A percentile compares a stretch with the other conserved stretches of the same genome.
These are phyloP conservation scores for Coccinonectria pachysandricola DNA, from an alignment of 2,329 filamentous ascomycete genomes.

Conservation along the genomic window DNA sequence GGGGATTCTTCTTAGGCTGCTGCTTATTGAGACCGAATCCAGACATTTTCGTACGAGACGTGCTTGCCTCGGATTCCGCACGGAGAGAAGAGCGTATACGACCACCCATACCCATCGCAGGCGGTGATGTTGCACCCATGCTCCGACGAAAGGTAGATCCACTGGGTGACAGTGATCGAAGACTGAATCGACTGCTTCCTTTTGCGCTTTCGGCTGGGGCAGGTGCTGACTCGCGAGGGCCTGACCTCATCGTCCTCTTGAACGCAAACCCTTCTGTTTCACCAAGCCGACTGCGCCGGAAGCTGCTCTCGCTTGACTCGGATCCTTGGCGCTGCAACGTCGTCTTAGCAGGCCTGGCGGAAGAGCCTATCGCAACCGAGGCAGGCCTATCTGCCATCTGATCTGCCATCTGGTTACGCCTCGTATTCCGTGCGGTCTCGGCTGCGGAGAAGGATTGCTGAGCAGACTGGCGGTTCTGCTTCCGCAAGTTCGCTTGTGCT, in stretches of 20 bases:
- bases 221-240: slow-evolving; percentile 11
- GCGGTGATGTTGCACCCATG: slow-evolving; percentile 25
- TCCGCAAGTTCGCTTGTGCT: slow-evolving; percentile 2
- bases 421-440: slow-evolving; percentile 10
- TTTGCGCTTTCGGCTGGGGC: slow-evolving; percentile 19
- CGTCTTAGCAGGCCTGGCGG: too few species aligned
- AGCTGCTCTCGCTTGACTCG: slow-evolving; percentile 70
- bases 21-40: slow-evolving; percentile 34
- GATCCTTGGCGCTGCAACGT: slow-evolving; percentile 44
- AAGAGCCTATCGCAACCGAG: too few species aligned
- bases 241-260: slow-evolving; percentile 60
- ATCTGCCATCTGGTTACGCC: slow-evolving; percentile 18
- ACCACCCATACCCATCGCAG: slow-evolving; percentile 25
- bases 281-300: slow-evolving; percentile 52
- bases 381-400: too few species aligned
- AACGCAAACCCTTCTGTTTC: slow-evolving; percentile 46
- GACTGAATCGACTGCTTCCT: slow-evolving; percentile 52
- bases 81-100: slow-evolving; percentile 39
- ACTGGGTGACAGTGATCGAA: slow-evolving; percentile 60
- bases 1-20: slow-evolving; percentile 23
- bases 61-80: slow-evolving; percentile 26
- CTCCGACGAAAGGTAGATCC: slow-evolving; percentile 41
- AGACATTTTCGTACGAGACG: slow-evolving; percentile 30
- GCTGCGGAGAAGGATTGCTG: slow-evolving; percentile 16
- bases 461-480: slow-evolving; percentile 18